Conservation (phyloP, 1,284 basidiomycete genomes). For the Entoloma clypeatum region DNA sequence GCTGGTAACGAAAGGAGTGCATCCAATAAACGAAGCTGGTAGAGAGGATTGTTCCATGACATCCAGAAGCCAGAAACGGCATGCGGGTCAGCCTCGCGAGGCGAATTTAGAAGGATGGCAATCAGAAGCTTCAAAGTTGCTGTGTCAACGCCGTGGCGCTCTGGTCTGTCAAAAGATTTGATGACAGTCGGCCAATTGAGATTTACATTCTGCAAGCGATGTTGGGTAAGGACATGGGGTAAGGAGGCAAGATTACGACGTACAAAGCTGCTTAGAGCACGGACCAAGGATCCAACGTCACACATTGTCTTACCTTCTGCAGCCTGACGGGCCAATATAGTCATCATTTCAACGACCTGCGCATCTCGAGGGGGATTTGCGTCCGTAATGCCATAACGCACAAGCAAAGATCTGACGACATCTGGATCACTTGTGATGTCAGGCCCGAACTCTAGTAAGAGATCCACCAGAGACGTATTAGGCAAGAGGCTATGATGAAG, state of each 20-base stretch:
- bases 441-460: constrained; percentile 68
- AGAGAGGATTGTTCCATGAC: constrained; percentile 80
- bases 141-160: constrained; percentile 78
- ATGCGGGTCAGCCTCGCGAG: constrained; percentile 66
- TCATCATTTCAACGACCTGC: constrained; percentile 67
- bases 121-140: constrained; percentile 79
- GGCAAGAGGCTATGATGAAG: constrained; percentile 50
- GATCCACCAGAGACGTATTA: constrained; percentile 66
- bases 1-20: constrained; percentile 84
- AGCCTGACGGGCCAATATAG: constrained; percentile 60
- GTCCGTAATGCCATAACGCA: constrained; percentile 70
- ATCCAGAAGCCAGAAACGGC: constrained; percentile 81
- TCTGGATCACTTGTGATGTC: constrained; percentile 74
- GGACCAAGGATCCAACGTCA: constrained; percentile 75
- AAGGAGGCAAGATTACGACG: constrained; percentile 30
- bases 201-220: constrained; percentile 43
- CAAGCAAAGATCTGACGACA: constrained; percentile 61
- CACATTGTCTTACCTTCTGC: constrained; percentile 67
- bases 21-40: constrained; percentile 85
- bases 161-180: constrained; percentile 73
- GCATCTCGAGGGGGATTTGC: constrained; percentile 63
- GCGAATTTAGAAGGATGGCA: constrained; percentile 70
- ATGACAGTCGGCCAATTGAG: constrained; percentile 81
- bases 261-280: constrained; percentile 65
- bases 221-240: constrained; percentile 14